Evolutionary conservation across 1,284 basidiomycete species (phyloP).

Genomic region (Marasmius sp.): DNA sequence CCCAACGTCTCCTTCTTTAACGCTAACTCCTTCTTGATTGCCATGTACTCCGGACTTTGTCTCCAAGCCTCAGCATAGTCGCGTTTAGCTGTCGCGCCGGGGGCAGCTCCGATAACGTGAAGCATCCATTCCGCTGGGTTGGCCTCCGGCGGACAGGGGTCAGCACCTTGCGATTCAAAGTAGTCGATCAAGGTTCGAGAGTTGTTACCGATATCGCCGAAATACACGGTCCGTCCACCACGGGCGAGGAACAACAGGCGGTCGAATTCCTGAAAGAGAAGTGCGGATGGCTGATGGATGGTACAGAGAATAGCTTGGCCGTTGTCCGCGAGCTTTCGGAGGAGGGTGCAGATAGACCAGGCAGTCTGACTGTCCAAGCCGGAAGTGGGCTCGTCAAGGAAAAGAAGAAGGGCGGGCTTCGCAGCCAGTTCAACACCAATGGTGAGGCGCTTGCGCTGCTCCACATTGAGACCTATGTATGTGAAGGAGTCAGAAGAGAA

Average conservation of each 20-base stretch:
- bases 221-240: conserved; percentile 53
- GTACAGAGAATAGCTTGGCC: conserved; percentile 60
- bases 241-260: conserved; percentile 42
- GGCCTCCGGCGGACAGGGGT: conserved; percentile 17
- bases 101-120: conserved; percentile 17
- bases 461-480: conserved; percentile 21
- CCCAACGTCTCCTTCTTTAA: conserved; percentile 11
- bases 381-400: conserved; percentile 64
- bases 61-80: conserved; percentile 33
- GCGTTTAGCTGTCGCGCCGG: conserved; percentile 22
- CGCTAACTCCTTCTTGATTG: conserved; percentile 26
- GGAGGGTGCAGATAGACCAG: conserved; percentile 37
- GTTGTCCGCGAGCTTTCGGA: conserved; percentile 54
- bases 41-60: conserved; percentile 26
- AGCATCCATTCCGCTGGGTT: conserved; percentile 24
- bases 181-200: conserved; percentile 45
- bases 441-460: conserved; percentile 66
- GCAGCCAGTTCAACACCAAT: conserved; percentile 23
- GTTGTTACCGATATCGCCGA: conserved; percentile 51
- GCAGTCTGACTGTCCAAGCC: conserved; percentile 72
- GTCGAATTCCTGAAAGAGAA: conserved; percentile 56
- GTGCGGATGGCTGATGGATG: conserved; percentile 63
- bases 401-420: conserved; percentile 55
- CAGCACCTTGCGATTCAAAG: conserved; percentile 47
- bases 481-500: conserved; percentile 21